Evolutionary conservation across 305 asterid genomes (phyloP).

Genomic region (Fraxinus dipetala): DNA sequence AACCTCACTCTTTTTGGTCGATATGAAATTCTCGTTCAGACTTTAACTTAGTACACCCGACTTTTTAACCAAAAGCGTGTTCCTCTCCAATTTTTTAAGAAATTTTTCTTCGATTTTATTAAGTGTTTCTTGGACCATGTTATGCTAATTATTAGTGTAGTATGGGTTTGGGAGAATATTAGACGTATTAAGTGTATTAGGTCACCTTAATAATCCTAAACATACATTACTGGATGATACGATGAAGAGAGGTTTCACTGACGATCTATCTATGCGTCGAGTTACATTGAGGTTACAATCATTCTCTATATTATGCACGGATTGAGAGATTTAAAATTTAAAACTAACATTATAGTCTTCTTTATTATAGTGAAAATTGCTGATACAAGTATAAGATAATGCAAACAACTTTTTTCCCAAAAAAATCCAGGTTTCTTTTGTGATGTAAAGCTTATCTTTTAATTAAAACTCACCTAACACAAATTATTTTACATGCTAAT

Average conservation of each 20-base stretch:
- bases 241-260: not conserved
- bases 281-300: not conserved
- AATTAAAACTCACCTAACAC: not conserved
- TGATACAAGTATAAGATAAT: not conserved
- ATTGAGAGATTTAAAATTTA: not conserved
- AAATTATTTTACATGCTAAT: not conserved
- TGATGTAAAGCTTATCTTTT: not conserved
- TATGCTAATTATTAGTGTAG: not conserved
- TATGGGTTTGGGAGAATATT: not conserved
- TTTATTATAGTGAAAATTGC: not conserved
- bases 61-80: not conserved
- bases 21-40: not conserved
- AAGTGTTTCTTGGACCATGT: not conserved
- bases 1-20: not conserved
- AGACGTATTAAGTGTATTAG: not conserved
- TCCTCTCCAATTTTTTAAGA: not conserved
- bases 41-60: not conserved
- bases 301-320: not conserved
- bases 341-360: not conserved
- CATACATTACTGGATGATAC: not conserved
- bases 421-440: not conserved
- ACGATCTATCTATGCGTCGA: not conserved
- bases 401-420: not conserved
- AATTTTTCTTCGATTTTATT: not conserved
- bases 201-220: not conserved